These are phyloP conservation scores for Hibiscus tridactylites DNA, from an alignment of 345 rosid genomes.

Conservation along the genomic window DNA sequence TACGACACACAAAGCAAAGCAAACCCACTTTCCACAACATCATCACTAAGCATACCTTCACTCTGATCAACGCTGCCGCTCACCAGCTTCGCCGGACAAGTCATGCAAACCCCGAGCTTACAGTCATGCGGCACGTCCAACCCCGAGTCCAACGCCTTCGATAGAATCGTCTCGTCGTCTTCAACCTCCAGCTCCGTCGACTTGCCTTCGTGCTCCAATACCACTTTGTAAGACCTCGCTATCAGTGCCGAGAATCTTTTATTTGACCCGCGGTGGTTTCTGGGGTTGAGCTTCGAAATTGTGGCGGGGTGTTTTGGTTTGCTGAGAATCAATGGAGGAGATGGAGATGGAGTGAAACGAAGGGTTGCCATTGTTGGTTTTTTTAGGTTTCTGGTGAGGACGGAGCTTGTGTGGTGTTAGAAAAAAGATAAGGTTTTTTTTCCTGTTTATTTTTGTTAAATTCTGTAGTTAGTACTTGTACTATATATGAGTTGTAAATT, in stretches of 20 bases:
- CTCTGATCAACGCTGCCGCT: constrained; percentile 81
- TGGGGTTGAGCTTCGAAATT: constrained; percentile 14
- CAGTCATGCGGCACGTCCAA: constrained; percentile 77
- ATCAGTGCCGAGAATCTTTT: constrained; percentile 1
- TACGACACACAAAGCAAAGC: constrained; percentile 74
- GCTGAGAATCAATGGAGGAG: constrained; percentile 35
- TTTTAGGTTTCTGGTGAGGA: neutral
- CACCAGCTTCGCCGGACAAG: constrained; percentile 80
- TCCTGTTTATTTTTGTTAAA: neutral
- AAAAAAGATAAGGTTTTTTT: constrained; percentile 24
- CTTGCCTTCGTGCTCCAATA: constrained; percentile 65
- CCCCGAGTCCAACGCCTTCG: constrained; percentile 78
- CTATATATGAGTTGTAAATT: too few species aligned
- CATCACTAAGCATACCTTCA: constrained; percentile 96
- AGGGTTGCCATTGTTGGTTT: constrained; percentile 45
- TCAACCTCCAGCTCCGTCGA: constrained; percentile 76
- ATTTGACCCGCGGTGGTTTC: neutral
- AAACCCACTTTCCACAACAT: constrained; percentile 84
- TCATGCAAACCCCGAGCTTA: constrained; percentile 97
- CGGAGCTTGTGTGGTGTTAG: constrained; percentile 23
- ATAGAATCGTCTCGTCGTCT: constrained; percentile 69
- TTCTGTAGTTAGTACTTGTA: neutral
- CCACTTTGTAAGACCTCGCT: constrained; percentile 53
- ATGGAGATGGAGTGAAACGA: constrained; percentile 42
- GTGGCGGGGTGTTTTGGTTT: constrained; percentile 26